Conservation (phyloP, 495 filamentous ascomycete species). For the Hypoxylon intermedium region DNA sequence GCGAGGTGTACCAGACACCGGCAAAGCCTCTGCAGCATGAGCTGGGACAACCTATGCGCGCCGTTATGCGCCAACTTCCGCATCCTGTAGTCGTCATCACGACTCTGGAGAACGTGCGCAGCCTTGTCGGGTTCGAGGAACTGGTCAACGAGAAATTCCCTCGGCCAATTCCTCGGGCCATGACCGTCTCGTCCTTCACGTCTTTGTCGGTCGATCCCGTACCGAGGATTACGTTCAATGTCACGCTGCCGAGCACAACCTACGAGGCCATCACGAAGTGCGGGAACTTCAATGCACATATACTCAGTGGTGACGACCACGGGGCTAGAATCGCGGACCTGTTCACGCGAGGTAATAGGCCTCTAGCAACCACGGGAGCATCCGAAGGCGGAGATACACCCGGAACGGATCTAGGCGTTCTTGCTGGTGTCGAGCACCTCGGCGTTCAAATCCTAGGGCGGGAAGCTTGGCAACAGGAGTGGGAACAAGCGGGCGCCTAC, state of each 20-base stretch:
- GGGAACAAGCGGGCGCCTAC: conserved; percentile 19
- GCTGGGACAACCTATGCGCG: conserved; percentile 57
- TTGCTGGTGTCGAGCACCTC: conserved; percentile 39
- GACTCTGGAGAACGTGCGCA: conserved; percentile 42
- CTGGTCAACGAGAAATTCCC: conserved; percentile 4
- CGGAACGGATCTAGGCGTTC: conserved; percentile 28
- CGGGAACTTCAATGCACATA: conserved; percentile 56
- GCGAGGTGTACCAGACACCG: conserved; percentile 13
- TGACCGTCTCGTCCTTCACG: conserved; percentile 86
- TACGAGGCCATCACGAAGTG: conserved; percentile 62
- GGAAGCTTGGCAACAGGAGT: conserved; percentile 28
- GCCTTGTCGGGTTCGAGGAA: conserved; percentile 39
- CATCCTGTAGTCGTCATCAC: conserved; percentile 80
- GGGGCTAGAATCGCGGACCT: conserved; percentile 55
- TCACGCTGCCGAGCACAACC: conserved; percentile 75
- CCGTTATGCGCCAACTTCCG: conserved; percentile 72
- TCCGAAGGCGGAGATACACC: neutral
- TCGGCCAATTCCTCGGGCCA: conserved; percentile 55
- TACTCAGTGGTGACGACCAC: conserved; percentile 49
- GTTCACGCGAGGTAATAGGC: conserved; percentile 49
- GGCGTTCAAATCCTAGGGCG: conserved; percentile 31
- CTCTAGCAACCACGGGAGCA: conserved; percentile 12
- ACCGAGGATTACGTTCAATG: conserved; percentile 81
- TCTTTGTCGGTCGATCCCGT: conserved; percentile 71
- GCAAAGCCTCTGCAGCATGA: conserved; percentile 35